Evolutionary conservation across 768 basidiomycete genomes (phyloP).

Genomic region (Rhizopogon vesiculosus): DNA sequence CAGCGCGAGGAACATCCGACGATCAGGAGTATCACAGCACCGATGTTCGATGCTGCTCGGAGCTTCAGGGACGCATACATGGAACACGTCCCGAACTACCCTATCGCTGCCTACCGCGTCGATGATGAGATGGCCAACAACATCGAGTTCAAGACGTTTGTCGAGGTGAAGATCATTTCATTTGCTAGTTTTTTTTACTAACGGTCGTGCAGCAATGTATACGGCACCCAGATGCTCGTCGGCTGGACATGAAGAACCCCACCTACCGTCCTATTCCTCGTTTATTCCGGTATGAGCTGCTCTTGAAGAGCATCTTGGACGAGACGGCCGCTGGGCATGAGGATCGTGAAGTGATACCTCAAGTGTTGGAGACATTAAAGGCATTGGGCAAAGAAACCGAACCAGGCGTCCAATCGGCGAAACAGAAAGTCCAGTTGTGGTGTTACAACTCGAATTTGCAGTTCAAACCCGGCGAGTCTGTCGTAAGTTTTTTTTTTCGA

Average conservation of each 20-base stretch:
- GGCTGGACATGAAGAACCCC: constrained; percentile 89
- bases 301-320: constrained; percentile 77
- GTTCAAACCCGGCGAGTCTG: constrained; percentile 73
- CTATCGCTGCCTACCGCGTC: constrained; percentile 83
- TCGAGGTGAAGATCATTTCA: constrained; percentile 53
- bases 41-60: constrained; percentile 83
- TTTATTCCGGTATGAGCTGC: constrained; percentile 80
- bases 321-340: constrained; percentile 70
- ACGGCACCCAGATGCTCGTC: constrained; percentile 72
- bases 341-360: constrained; percentile 78
- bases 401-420: constrained; percentile 79
- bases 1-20: constrained; percentile 85
- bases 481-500: constrained; percentile 35
- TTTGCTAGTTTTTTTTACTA: neutral
- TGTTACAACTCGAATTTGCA: constrained; percentile 73
- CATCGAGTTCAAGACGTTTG: constrained; percentile 71
- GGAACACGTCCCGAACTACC: constrained; percentile 91
- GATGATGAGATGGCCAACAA: constrained; percentile 87
- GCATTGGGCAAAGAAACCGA: constrained; percentile 84
- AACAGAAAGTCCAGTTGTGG: constrained; percentile 90
- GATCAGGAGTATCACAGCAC: constrained; percentile 76
- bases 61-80: constrained; percentile 92
- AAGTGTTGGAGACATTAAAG: constrained; percentile 84
- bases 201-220: constrained; percentile 34
- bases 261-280: constrained; percentile 90